Base-by-base conservation (phyloP, 2,329 filamentous ascomycete species). In the Ophiostoma montium region DNA sequence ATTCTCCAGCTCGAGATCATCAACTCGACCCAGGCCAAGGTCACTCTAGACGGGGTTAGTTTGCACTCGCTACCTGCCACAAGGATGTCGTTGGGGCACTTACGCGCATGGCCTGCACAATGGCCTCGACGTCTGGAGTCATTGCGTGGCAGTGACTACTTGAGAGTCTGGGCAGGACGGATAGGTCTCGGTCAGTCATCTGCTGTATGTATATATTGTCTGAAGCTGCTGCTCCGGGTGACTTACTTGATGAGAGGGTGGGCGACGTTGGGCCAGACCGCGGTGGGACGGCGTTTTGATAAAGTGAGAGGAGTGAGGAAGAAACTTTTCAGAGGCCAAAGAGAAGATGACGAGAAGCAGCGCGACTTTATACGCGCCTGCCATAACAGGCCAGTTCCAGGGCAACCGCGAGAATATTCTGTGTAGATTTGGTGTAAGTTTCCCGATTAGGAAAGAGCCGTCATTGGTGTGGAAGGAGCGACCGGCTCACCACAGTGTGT, bases 1-100 rank as follows among this genome's bases (percentile, higher is more conserved):
- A 32, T 55, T 50, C 16, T 53, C 53, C 12, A 56, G 46, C 15
- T 54, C 44, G 3, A 56, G 50, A 30, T 56, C 53, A 18, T 56
- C 50, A 3, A 56, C 52, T 3, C 54, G 50, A 2, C 35, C 16
- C 11, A 46, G 19, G 7, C 54, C 54, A 5, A 56, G 48, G 15
- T 56, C 54, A n/a, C 39, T 49, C 54, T 56, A 4, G 1, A 7
- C 4, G 15, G 10, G 7, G 43, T 51, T 12, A 50, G 35, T 21
- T 9, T 23, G 15, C 13, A 9, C 7, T 30, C 15, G 16, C 12
- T 11, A 12, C 11, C 15, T 31, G 30, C 2, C 9, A 13, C 31
- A 3, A 11, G 4, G 42, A 7, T 7, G 10, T 42, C 16, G 8
- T 18, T 10, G 8, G 15, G n/a, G 5, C 5, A 42, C 39, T 30